Evolutionary conservation across 2,329 filamentous ascomycete species (phyloP).

Genomic region (Penicillium sp.): DNA sequence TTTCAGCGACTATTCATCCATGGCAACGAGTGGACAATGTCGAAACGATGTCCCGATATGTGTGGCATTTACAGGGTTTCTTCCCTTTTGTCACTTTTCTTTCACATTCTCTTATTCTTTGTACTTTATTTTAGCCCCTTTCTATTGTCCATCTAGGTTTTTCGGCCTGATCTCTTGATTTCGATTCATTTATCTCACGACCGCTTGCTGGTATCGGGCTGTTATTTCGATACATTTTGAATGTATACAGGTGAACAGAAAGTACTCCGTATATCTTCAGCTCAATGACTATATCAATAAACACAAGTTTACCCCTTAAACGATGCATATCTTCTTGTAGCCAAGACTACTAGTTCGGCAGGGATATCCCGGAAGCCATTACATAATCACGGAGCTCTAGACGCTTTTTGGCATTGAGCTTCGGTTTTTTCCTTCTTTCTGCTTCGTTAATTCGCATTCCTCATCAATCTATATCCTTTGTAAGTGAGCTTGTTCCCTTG

Average conservation of each 20-base stretch:
- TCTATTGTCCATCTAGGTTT: neutral
- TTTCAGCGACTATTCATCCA: constrained; percentile 26
- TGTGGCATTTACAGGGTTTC: constrained; percentile 16
- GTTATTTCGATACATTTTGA: neutral
- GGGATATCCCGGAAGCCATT: constrained; percentile 7
- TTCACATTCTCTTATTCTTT: neutral
- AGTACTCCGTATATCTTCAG: neutral
- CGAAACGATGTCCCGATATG: constrained; percentile 25
- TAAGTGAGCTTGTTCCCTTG: constrained; percentile 12
- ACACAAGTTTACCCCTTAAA: neutral
- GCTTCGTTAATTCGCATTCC: constrained; percentile 13
- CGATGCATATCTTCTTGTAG: neutral
- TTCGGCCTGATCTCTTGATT: neutral
- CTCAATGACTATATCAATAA: neutral
- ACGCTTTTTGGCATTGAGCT: constrained; percentile 23
- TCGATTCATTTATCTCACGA: neutral
- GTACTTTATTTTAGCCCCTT: constrained; percentile 7
- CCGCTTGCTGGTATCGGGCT: neutral
- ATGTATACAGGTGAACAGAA: neutral
- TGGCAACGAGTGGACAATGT: constrained; percentile 27
- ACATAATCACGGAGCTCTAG: constrained; percentile 21
- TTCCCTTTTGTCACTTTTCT: constrained; percentile 7
- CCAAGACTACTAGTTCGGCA: neutral
- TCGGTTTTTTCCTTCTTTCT: constrained; percentile 19
- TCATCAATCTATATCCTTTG: constrained; percentile 17